Percentiles rank a stretch among this genome's conserved stretches.
phyloP scores from a whole-genome alignment of 257 asterid genomes.

The Solanum peruvianum region DNA sequence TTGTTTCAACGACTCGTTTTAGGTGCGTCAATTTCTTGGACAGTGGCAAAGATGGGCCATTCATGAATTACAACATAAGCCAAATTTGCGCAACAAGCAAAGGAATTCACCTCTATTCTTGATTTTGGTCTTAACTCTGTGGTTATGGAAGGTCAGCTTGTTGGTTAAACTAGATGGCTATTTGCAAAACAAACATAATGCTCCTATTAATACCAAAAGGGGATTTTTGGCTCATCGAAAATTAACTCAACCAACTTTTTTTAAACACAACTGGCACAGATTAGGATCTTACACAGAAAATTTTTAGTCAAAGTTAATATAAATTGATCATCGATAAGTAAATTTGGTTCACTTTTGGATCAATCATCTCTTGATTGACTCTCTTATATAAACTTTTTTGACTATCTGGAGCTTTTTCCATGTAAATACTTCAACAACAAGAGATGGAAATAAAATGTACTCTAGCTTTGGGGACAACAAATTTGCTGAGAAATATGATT shows the following conservation, averaged over 20 bases:
- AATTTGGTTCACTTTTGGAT: neutral
- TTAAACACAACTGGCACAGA: neutral
- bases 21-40: slow-evolving; percentile 33
- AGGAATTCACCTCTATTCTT: neutral
- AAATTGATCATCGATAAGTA: neutral
- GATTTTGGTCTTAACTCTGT: neutral
- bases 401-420: neutral
- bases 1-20: slow-evolving; percentile 2
- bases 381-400: neutral
- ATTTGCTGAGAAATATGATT: neutral
- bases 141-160: neutral
- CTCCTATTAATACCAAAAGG: neutral
- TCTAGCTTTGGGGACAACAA: neutral
- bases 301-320: neutral
- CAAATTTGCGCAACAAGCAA: neutral
- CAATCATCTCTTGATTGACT: neutral
- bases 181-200: neutral
- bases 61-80: slow-evolving; percentile 8
- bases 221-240: neutral
- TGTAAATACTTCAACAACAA: neutral
- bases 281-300: neutral
- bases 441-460: neutral
- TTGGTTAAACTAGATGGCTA: neutral
- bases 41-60: slow-evolving; percentile 25
- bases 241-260: neutral